Percentiles rank a stretch among this genome's conserved stretches.
phyloP scores from a whole-genome alignment of 257 asterid species.

The Craterostigma plantagineum region DNA sequence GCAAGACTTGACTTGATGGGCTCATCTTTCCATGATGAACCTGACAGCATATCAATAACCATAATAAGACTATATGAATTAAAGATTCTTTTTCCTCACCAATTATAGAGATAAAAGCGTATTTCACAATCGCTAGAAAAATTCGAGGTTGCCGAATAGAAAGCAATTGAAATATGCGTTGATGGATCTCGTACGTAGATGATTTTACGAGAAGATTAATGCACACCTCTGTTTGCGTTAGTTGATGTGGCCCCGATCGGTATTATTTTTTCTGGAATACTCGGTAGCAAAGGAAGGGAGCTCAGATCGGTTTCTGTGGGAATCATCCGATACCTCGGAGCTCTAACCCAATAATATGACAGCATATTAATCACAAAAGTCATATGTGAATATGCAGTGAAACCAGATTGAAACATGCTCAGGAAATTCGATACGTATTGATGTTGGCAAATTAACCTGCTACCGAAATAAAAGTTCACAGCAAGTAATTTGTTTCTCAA shows the following conservation, averaged over 20 bases:
- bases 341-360: slow-evolving; percentile 37
- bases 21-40: slow-evolving; percentile 48
- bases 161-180: neutral
- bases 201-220: slow-evolving; percentile 10
- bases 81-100: slow-evolving; percentile 1
- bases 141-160: neutral
- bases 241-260: slow-evolving; percentile 38
- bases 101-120: neutral
- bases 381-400: neutral
- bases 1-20: slow-evolving; percentile 41
- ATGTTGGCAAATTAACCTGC: no score
- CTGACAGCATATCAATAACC: slow-evolving; percentile 21
- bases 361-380: slow-evolving; percentile 10
- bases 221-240: slow-evolving; percentile 34
- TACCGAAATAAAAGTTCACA: no score
- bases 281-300: slow-evolving; percentile 58
- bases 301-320: slow-evolving; percentile 89
- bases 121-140: neutral
- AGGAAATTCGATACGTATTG: no score
- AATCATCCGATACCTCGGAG: slow-evolving; percentile 87
- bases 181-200: slow-evolving; percentile 3
- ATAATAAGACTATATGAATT: slow-evolving; percentile 7
- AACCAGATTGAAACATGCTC: no score
- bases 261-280: slow-evolving; percentile 55
- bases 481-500: no score